phyloP scores from a whole-genome alignment of 208 protist species.

The Tritrichomonas musculus region DNA sequence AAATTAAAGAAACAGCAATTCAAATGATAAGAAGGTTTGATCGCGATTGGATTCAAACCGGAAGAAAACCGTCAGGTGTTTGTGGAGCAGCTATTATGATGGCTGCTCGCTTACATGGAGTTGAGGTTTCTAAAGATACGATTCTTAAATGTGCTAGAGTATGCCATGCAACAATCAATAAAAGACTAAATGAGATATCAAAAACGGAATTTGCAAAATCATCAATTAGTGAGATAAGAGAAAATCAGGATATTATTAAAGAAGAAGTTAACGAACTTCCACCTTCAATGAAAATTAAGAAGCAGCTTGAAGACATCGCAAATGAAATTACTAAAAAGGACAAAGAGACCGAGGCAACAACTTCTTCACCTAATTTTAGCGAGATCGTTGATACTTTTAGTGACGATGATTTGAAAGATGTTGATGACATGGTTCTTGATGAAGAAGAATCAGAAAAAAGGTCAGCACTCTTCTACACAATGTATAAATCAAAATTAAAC shows the following conservation, averaged over 20 bases:
- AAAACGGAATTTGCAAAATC: background rate
- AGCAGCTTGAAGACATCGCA: background rate
- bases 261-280: background rate
- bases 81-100: background rate
- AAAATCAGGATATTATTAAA: background rate
- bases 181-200: background rate
- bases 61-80: background rate
- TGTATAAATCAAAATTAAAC: slow-evolving; percentile 11
- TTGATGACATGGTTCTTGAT: background rate
- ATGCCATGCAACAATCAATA: background rate
- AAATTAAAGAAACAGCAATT: background rate
- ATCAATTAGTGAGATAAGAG: background rate
- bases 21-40: background rate
- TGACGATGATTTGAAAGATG: background rate
- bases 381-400: background rate
- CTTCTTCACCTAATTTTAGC: no score
- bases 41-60: slow-evolving; percentile 26
- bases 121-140: background rate
- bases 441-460: background rate
- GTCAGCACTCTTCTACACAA: background rate
- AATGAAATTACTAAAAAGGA: background rate
- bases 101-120: background rate
- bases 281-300: background rate
- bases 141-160: background rate
- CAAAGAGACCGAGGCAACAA: background rate